Evolutionary conservation across 2,329 filamentous ascomycete genomes (phyloP), one percentile per base, ranked within the genome.

Genomic region (Xylaria sp.): DNA sequence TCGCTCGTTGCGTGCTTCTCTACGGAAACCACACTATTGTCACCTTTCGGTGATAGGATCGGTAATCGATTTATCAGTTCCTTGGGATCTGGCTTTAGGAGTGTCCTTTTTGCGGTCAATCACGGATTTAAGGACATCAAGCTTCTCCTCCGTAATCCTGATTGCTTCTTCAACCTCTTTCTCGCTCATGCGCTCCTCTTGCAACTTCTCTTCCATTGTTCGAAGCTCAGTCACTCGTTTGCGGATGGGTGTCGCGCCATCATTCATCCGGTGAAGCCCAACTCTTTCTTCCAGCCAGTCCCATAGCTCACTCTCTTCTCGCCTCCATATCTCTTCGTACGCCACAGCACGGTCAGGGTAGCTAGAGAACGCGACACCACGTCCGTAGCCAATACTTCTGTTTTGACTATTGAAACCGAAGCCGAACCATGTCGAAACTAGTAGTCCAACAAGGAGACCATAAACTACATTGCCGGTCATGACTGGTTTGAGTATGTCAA

Each of bases 271-370:
- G 63, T 93, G 90, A 76, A 96, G 82, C 1, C 93, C 91, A 1
- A 93, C 90, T 20, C 94, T 86, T 73, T 97, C 92, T 78, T 97
- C 94, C 4, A 97, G 82, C 94, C 94, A 97, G 65, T 92, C 90
- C 94, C 94, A 97, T 10, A 97, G 82, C 73, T 96, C 93, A 71
- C 88, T 93, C 77, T 97, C 94, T 78, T 97, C 93, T 45, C 88
- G 84, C 39, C 89, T 86, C 94, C 95, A 99, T 75, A 98, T 91
- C 79, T 97, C 92, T 72, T 98, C 94, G 77, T 97, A 98, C 0
- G 92, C 93, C 1, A 91, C 89, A 17, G 94, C 81, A 5, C 94
- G 87, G 62, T 94, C 89, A 0, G 92, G 86, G 29, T 81, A 81
- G 74, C 78, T 73, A 69, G 81, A 69, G 73, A 80, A 82, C 2